Evolutionary conservation across 371 early-diverging fungal species (phyloP).

Genomic region (Rhizomucor pusillus): DNA sequence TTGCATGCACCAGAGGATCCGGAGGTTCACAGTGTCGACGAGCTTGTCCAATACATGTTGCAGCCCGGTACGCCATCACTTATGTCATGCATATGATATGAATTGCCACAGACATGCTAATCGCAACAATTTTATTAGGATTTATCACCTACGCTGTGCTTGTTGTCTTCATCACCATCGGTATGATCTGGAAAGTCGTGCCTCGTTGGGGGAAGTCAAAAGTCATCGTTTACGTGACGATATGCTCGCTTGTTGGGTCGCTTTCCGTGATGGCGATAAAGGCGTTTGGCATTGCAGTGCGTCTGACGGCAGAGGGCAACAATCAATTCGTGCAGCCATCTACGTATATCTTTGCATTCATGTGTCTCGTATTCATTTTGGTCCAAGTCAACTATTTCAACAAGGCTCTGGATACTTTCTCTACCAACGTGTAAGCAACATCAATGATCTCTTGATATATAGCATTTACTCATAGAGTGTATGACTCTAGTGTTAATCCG

Average conservation of each 20-base stretch:
- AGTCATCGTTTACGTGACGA: constrained; percentile 81
- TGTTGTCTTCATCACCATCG: constrained; percentile 53
- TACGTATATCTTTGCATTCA: constrained; percentile 82
- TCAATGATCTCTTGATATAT: not conserved
- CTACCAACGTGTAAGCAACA: constrained; percentile 71
- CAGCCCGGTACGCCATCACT: constrained; percentile 69
- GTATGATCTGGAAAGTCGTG: constrained; percentile 75
- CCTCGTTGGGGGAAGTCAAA: constrained; percentile 76
- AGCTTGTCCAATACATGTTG: constrained; percentile 68
- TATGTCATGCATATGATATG: not conserved
- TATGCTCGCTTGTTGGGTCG: constrained; percentile 82
- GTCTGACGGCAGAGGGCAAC: constrained; percentile 81
- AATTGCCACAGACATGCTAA: not conserved
- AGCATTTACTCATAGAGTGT: not conserved
- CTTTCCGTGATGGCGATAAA: constrained; percentile 88
- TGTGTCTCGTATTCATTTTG: constrained; percentile 72
- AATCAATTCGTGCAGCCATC: constrained; percentile 84
- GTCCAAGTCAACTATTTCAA: constrained; percentile 95
- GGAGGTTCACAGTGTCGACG: constrained; percentile 64
- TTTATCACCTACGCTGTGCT: constrained; percentile 73
- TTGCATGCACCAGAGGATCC: constrained; percentile 87
- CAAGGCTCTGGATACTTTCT: constrained; percentile 90
- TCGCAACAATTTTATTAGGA: constrained; percentile 27
- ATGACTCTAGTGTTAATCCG: constrained; percentile 58
- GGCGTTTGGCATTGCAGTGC: constrained; percentile 86